Base-by-base conservation (phyloP, 441 rosid species). In the Gossypium lobatum region DNA sequence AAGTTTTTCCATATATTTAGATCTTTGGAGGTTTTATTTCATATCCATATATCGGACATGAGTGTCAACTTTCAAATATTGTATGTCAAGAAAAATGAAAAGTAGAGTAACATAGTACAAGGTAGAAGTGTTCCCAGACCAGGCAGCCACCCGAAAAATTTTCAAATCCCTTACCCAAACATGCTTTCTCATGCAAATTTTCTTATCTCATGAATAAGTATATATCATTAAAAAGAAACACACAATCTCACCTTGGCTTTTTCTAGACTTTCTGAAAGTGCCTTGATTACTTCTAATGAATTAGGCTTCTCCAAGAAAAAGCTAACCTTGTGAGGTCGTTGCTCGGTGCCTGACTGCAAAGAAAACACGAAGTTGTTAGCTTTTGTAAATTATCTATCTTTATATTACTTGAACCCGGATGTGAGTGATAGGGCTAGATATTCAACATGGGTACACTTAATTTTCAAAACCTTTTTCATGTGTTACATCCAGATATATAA, bases 291-390 rank as follows among this genome's bases (percentile, higher is more conserved):
- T 69, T 80, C 86, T 46, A 74, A 17, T 48, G 90, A 87, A 16
- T 81, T 77, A 75, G 71, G 71, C 72, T 75, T 87, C 25, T 74
- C 90, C 52, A 89, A 80, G 59, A 54, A 84, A 73, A 87, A 89
- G 84, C 93, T 89, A 64, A 89, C 83, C 77, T 87, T 87, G 83
- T 83, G 86, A 5, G 80, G 79, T 39, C 89, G 80, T 81, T 86
- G 90, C 78, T 86, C 87, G 54, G 85, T 86, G 10, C 70, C 83
- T 20, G 86, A 74, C 93, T 89, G 75, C 77, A 86, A 52, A 11
- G 61, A 13, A 25, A 66, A 64, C 59, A 75, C 5, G 46, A 23
- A 66, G 25, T 14, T 45, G 34, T 65, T 45, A 65, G 34, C 34
- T 53, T 16, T 5, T 10, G 6, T 17, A 37, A 37, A 17, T 31